Percentiles rank a stretch among this genome's conserved stretches.
Conservation (phyloP, 768 basidiomycete species). For the Aureoboletus auriporus region DNA sequence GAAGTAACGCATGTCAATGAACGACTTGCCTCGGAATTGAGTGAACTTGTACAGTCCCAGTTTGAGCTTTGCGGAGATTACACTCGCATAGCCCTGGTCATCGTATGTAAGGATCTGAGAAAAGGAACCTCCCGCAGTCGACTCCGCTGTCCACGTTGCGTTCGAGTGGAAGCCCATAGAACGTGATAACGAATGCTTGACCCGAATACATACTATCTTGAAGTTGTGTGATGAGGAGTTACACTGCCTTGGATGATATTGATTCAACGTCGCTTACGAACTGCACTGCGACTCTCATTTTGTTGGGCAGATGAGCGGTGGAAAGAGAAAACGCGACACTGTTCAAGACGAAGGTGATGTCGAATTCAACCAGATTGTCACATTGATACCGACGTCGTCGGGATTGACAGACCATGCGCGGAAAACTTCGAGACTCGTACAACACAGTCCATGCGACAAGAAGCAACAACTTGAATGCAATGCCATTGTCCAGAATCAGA, state of each 20-base stretch:
- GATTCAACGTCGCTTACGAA: slow-evolving; percentile 11
- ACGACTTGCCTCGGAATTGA: neutral
- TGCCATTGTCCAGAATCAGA: neutral
- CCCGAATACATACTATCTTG: too few relatives aligned
- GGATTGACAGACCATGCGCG: slow-evolving; percentile 1
- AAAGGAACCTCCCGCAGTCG: neutral
- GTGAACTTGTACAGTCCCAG: neutral
- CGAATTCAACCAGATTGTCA: neutral
- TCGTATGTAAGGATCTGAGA: too few relatives aligned
- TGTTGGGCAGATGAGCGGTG: slow-evolving; percentile 10
- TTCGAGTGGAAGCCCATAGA: too few relatives aligned
- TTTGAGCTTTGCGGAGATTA: slow-evolving; percentile 20
- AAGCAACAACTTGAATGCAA: neutral
- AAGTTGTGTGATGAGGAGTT: too few relatives aligned
- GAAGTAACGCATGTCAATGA: too few relatives aligned
- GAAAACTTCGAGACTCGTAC: slow-evolving; percentile 9
- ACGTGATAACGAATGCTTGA: too few relatives aligned
- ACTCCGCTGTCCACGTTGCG: neutral
- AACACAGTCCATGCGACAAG: neutral
- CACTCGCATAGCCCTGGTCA: slow-evolving; percentile 9
- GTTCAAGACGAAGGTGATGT: slow-evolving; percentile 7
- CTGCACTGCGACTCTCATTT: too few relatives aligned
- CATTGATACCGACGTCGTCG: neutral
- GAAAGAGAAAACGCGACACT: slow-evolving; percentile 17
- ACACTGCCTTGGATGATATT: too few relatives aligned